These are phyloP conservation scores for Plasmodium sp. DNA, from an alignment of 169 alveolate species.

Conservation along the genomic window DNA sequence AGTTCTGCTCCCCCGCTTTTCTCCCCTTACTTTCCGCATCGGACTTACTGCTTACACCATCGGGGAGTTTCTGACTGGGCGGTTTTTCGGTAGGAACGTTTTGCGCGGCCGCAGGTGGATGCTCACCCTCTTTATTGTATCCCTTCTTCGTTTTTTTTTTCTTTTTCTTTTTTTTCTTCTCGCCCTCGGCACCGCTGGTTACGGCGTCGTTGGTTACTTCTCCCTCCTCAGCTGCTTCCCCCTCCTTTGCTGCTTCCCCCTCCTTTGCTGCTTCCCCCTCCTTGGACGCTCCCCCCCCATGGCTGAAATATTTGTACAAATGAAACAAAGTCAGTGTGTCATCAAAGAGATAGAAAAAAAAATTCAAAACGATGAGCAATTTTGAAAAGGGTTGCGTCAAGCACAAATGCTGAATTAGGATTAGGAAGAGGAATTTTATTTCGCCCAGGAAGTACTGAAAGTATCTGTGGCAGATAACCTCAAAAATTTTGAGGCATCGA, in stretches of 20 bases:
- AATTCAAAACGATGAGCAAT: conserved; percentile 57
- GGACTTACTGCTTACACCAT: background rate
- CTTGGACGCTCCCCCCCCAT: background rate
- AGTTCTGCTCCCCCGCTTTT: background rate
- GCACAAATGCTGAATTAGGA: conserved; percentile 43
- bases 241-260: background rate
- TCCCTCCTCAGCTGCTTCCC: background rate
- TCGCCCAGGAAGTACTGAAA: conserved; percentile 70
- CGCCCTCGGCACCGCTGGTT: background rate
- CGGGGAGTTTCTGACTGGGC: background rate
- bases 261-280: background rate
- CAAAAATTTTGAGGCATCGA: conserved; percentile 59
- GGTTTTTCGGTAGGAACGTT: background rate
- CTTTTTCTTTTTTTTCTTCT: background rate
- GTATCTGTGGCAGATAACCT: conserved; percentile 41
- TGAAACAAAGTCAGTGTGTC: conserved; percentile 6
- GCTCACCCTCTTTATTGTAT: background rate
- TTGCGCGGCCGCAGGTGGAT: background rate
- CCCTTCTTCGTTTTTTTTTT: background rate
- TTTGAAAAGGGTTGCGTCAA: conserved; percentile 46
- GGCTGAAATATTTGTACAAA: conserved; percentile 58
- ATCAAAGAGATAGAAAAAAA: conserved; percentile 69
- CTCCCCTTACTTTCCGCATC: background rate
- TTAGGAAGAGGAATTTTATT: conserved; percentile 26
- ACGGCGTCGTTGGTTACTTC: background rate